Percentiles rank a stretch among this genome's conserved stretches.
phyloP scores from a whole-genome alignment of 345 rosid species.

The Sonneratia alba region DNA sequence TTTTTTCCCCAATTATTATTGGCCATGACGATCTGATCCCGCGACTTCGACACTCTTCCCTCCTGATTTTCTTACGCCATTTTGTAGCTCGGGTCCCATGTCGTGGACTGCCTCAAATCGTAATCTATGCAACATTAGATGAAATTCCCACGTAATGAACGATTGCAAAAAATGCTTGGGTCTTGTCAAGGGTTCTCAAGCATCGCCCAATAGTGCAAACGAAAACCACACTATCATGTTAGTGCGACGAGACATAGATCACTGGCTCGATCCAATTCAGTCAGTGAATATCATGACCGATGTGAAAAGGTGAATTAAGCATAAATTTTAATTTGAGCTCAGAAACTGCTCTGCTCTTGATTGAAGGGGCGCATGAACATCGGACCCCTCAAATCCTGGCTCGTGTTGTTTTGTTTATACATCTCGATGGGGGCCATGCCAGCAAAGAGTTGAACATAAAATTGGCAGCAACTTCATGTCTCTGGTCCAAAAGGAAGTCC shows the following conservation, averaged over 20 bases:
- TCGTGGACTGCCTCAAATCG: not conserved
- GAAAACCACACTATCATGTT: too few relatives aligned
- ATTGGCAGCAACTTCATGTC: not conserved
- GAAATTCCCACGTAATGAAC: too few relatives aligned
- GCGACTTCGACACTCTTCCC: not conserved
- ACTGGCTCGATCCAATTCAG: not conserved
- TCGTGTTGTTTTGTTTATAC: not conserved
- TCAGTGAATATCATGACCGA: too few relatives aligned
- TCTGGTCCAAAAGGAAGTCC: not conserved
- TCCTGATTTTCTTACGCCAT: not conserved
- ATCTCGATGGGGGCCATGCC: not conserved
- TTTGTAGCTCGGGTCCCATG: not conserved
- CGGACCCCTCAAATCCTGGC: not conserved
- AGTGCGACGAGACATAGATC: not conserved
- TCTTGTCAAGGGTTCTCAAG: too few relatives aligned
- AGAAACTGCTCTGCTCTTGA: too few relatives aligned
- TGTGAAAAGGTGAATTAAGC: not conserved
- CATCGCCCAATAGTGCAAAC: too few relatives aligned
- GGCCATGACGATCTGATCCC: not conserved
- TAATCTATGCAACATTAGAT: not conserved
- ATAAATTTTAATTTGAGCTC: not conserved
- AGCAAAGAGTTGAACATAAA: constrained; percentile 1
- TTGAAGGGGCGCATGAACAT: not conserved
- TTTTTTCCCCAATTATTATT: not conserved
- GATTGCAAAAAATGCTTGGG: too few relatives aligned